phyloP scores from a whole-genome alignment of 352 stramenopile species.

The Phytophthora ramorum region DNA sequence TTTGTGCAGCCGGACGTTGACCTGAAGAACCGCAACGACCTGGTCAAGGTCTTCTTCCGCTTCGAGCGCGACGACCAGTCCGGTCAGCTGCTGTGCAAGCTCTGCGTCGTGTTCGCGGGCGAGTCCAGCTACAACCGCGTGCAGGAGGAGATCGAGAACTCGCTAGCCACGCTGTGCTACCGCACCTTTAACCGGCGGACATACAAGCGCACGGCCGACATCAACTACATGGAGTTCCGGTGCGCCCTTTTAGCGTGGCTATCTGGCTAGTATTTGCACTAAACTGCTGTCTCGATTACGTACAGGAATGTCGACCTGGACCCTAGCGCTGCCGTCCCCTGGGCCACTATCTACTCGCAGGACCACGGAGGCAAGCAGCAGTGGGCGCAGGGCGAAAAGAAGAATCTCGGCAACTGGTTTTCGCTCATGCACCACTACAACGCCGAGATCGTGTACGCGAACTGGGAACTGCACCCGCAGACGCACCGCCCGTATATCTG shows the following conservation, averaged over 20 bases:
- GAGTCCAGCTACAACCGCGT: conserved; percentile 89
- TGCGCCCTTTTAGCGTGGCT: conserved; percentile 16
- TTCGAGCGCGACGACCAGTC: conserved; percentile 74
- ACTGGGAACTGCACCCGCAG: conserved; percentile 55
- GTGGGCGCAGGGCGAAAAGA: conserved; percentile 87
- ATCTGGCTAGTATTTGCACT: not conserved
- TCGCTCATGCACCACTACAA: conserved; percentile 91
- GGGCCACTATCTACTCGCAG: conserved; percentile 70
- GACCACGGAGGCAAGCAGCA: conserved; percentile 82
- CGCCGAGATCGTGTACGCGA: conserved; percentile 50
- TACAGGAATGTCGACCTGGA: conserved; percentile 71
- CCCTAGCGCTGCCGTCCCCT: conserved; percentile 48
- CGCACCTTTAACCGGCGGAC: conserved; percentile 87
- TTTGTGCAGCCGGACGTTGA: conserved; percentile 88
- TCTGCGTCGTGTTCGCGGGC: conserved; percentile 84
- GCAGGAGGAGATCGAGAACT: conserved; percentile 76
- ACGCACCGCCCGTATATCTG: conserved; percentile 75
- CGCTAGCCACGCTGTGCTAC: conserved; percentile 79
- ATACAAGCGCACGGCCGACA: conserved; percentile 90
- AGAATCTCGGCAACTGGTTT: conserved; percentile 86
- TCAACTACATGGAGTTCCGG: conserved; percentile 91
- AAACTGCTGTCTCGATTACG: conserved; percentile 1
- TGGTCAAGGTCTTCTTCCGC: conserved; percentile 85
- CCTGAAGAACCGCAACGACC: conserved; percentile 80
- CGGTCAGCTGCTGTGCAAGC: conserved; percentile 67